Conservation (phyloP, 306 rosid genomes). For the Canavalia ensiformis region DNA sequence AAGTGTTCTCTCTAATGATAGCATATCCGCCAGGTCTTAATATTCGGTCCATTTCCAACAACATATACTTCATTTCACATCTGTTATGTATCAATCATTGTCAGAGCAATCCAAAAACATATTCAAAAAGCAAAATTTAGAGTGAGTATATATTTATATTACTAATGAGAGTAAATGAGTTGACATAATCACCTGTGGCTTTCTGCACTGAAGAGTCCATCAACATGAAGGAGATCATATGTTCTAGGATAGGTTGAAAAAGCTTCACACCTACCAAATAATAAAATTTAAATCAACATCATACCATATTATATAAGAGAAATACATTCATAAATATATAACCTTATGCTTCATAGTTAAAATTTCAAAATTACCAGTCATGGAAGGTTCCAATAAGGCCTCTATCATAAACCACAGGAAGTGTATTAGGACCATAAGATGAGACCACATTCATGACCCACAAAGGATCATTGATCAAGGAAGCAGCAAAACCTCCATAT, state of each 20-base stretch:
- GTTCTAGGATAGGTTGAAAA: slow-evolving; percentile 98
- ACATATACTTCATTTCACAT: slow-evolving; percentile 90
- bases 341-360: slow-evolving; percentile 13
- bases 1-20: slow-evolving; percentile 80
- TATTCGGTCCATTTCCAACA: slow-evolving; percentile 96
- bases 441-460: slow-evolving; percentile 99
- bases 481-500: slow-evolving; percentile 92
- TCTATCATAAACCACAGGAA: slow-evolving; percentile 84
- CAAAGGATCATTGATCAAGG: slow-evolving; percentile 78
- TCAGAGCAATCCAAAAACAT: slow-evolving; percentile 40
- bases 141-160: neutral
- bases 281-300: slow-evolving; percentile 44
- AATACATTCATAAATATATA: neutral
- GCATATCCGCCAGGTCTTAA: slow-evolving; percentile 80
- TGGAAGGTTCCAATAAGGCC: slow-evolving; percentile 95
- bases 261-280: slow-evolving; percentile 89
- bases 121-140: neutral
- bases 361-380: slow-evolving; percentile 73
- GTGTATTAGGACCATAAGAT: slow-evolving; percentile 81
- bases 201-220: slow-evolving; percentile 91
- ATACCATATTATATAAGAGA: neutral
- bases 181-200: slow-evolving; percentile 78
- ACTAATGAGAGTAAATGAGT: slow-evolving; percentile 12
- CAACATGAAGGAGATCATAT: slow-evolving; percentile 94
- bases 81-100: slow-evolving; percentile 54